A percentile compares a stretch with the other conserved stretches of the same genome.
Conservation (phyloP, 129 eudicot genomes). For the Arctium minus region DNA sequence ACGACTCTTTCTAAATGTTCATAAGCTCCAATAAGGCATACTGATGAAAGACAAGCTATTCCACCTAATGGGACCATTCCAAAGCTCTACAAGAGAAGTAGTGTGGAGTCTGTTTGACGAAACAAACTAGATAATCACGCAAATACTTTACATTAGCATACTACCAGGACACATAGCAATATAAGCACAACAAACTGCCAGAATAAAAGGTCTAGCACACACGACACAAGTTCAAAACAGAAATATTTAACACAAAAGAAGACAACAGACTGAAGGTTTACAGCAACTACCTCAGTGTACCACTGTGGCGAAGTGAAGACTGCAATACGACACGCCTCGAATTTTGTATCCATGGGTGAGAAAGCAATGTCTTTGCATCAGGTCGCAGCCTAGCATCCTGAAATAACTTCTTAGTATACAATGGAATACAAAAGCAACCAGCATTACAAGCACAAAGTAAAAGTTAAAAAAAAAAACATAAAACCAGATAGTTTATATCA, state of each 20-base stretch:
- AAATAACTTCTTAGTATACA: slow-evolving; percentile 21
- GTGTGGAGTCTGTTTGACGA: not conserved
- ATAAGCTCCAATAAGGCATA: not conserved
- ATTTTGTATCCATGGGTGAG: slow-evolving; percentile 96
- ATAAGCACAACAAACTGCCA: not conserved
- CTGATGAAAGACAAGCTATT: not conserved
- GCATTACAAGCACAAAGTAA: not conserved
- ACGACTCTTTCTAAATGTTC: not conserved
- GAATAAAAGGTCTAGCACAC: not conserved
- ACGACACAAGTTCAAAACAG: not conserved
- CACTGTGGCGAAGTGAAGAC: slow-evolving; percentile 81
- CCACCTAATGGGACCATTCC: not conserved
- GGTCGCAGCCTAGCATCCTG: slow-evolving; percentile 98
- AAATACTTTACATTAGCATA: not conserved
- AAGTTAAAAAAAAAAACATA: not conserved
- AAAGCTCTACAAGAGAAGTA: not conserved
- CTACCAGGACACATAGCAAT: not conserved
- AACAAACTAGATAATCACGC: not conserved
- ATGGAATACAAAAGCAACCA: not conserved
- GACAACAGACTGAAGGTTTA: not conserved
- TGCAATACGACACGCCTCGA: slow-evolving; percentile 84
- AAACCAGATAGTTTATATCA: slow-evolving; percentile 8
- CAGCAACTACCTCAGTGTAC: slow-evolving; percentile 56
- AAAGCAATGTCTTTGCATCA: slow-evolving; percentile 93
- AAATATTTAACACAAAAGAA: not conserved